A percentile compares a stretch with the other conserved stretches of the same genome.
These are phyloP conservation scores for Rhodocollybia butyracea DNA, from an alignment of 768 basidiomycete genomes.

Conservation along the genomic window DNA sequence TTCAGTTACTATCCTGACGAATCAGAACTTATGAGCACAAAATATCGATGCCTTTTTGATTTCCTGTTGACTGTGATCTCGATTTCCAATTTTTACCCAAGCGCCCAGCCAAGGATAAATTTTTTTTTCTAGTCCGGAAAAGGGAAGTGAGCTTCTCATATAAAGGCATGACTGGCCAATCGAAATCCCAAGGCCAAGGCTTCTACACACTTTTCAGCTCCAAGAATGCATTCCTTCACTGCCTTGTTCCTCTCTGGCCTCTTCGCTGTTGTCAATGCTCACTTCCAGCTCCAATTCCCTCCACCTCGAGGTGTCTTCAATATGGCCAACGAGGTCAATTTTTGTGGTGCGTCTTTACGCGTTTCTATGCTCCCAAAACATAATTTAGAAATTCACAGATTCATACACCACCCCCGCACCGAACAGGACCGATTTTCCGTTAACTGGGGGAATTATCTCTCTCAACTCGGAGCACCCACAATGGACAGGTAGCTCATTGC, in stretches of 20 bases:
- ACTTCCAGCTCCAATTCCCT: slow-evolving; percentile 82
- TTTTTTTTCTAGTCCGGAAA: too few relatives aligned
- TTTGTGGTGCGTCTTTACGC: slow-evolving; percentile 57
- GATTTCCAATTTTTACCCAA: too few relatives aligned
- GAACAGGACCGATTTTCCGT: slow-evolving; percentile 68
- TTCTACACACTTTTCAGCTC: not conserved
- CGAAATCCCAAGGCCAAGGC: too few relatives aligned
- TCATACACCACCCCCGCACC: slow-evolving; percentile 51
- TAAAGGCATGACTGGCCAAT: too few relatives aligned
- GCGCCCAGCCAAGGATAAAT: too few relatives aligned
- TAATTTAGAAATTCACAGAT: slow-evolving; percentile 36
- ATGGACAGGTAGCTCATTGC: slow-evolving; percentile 50
- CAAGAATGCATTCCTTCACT: slow-evolving; percentile 10
- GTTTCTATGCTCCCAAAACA: not conserved
- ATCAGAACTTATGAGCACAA: too few relatives aligned
- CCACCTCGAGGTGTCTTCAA: slow-evolving; percentile 67
- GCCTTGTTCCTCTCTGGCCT: slow-evolving; percentile 34
- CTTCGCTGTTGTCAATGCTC: slow-evolving; percentile 51
- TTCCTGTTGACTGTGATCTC: too few relatives aligned
- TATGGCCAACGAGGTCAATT: slow-evolving; percentile 50
- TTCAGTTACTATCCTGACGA: not conserved
- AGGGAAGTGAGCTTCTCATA: too few relatives aligned
- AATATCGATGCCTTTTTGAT: too few relatives aligned
- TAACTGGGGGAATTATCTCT: slow-evolving; percentile 56
- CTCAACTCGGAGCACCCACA: slow-evolving; percentile 63